Base-by-base conservation (phyloP, 495 filamentous ascomycete genomes). In the Aspergillus homomorphus region DNA sequence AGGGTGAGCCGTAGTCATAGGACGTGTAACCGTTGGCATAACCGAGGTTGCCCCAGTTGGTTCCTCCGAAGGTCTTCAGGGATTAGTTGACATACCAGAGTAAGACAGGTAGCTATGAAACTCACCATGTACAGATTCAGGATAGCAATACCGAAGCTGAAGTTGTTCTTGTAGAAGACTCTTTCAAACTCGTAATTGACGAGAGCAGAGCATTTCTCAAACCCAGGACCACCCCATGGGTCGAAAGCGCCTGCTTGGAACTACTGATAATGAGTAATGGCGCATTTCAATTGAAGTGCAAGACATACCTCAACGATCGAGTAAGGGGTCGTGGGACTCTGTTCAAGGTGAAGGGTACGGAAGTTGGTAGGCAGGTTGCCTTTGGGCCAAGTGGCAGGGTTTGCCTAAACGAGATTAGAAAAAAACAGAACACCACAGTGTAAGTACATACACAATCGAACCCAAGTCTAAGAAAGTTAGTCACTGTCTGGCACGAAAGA, bases 1-100 rank as follows among this genome's bases (percentile, higher is more conserved):
- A 88, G 4, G 77, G 75, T 30, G 86, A 82, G 41, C 81, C 85
- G 62, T 89, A 91, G 62, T 91, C 86, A 62, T 91, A 91, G 2
- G 82, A 87, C 2, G 89, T 89, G 64, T 90, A 91, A 15, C 86
- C 86, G 16, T 83, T 84, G 3, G 87, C 80, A 61, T 88, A 80
- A 0, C 89, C 89, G 26, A 92, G 68, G 62, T 92, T 92, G 14
- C 89, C 90, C 90, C 89, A 93, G 69, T 93, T 94, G 1, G 88
- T 89, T n/a, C 87, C 88, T 33, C 89, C 88, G 45, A 77, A 87
- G 1, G 75, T 83, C 84, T 86, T 38, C 30, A 41, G 38, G 23
- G 21, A 33, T 66, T 64, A 66, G 56, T 48, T 52, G 54, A 7
- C n/a, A 14, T 16, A 1, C 14, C 9, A 45, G 18, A 23, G 56